These are phyloP conservation scores for Eucalyptus rudis DNA, from an alignment of 345 rosid genomes.

Conservation along the genomic window DNA sequence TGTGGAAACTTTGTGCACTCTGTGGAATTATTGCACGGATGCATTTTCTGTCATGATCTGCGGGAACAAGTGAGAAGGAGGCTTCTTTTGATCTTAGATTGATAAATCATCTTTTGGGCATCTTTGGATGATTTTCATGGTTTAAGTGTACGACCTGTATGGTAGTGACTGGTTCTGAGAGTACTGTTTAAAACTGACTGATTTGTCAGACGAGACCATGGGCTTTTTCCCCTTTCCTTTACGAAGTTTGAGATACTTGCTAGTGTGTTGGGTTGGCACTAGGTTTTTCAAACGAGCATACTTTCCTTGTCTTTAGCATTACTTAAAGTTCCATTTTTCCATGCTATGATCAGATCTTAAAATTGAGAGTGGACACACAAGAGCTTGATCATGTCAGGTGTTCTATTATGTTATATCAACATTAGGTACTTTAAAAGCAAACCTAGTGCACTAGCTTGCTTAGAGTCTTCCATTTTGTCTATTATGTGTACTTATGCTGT, in stretches of 20 bases:
- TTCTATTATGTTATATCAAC: neutral
- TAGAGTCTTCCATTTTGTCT: neutral
- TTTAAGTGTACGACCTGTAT: neutral
- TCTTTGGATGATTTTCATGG: neutral
- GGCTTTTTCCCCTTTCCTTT: neutral
- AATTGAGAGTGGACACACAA: neutral
- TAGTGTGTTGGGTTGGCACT: neutral
- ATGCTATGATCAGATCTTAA: neutral
- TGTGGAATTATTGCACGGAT: neutral
- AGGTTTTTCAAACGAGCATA: neutral
- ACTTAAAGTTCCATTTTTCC: neutral
- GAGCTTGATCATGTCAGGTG: neutral
- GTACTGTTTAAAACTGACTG: neutral
- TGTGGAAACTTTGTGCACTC: neutral
- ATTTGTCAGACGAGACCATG: neutral
- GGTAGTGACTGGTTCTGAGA: neutral
- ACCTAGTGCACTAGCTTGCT: neutral
- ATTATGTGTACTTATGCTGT: neutral
- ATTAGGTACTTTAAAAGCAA: neutral
- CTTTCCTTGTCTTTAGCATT: neutral
- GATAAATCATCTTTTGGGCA: neutral
- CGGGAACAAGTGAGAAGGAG: neutral
- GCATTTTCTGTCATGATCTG: neutral
- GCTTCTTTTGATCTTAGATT: neutral
- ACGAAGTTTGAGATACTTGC: neutral